A percentile compares a stretch with the other conserved stretches of the same genome.
phyloP scores from a whole-genome alignment of 2,329 filamentous ascomycete species.

The Tolypocladium ovalisporum region DNA sequence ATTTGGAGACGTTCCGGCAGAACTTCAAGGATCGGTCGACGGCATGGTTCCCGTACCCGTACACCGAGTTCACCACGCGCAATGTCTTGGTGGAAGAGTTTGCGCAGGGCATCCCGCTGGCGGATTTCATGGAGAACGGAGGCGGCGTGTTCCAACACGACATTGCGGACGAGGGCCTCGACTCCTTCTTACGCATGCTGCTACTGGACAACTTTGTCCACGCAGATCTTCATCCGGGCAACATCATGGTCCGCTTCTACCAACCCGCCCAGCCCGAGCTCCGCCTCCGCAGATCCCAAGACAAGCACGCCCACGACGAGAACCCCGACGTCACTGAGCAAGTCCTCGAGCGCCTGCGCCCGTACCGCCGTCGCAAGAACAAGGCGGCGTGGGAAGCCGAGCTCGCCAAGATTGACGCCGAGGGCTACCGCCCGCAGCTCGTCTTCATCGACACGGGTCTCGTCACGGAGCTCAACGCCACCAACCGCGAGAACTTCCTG shows the following conservation, averaged over 20 bases:
- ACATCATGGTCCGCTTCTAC: conserved; percentile 99
- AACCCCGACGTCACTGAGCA: conserved; percentile 75
- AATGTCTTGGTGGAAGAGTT: conserved; percentile 93
- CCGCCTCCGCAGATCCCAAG: conserved; percentile 14
- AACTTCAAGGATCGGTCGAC: conserved; percentile 85
- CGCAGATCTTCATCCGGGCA: conserved; percentile 90
- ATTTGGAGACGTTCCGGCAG: conserved; percentile 75
- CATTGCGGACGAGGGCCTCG: conserved; percentile 87
- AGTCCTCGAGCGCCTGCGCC: conserved; percentile 69
- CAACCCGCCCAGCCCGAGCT: conserved; percentile 65
- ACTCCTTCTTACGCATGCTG: conserved; percentile 93
- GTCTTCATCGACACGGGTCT: conserved; percentile 97
- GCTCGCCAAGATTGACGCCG: conserved; percentile 65
- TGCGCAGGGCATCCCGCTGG: conserved; percentile 83
- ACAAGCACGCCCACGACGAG: conserved; percentile 26
- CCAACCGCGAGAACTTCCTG: conserved; percentile 82
- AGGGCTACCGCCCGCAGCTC: conserved; percentile 86
- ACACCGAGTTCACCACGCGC: conserved; percentile 82
- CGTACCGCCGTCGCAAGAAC: conserved; percentile 53
- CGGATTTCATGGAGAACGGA: conserved; percentile 82
- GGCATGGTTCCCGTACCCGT: conserved; percentile 95
- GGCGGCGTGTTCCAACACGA: conserved; percentile 89
- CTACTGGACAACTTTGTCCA: conserved; percentile 97
- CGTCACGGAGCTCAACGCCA: conserved; percentile 82
- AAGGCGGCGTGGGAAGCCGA: conserved; percentile 61